Percentiles rank a stretch among this genome's conserved stretches.
Evolutionary conservation across 352 stramenopile species (phyloP).

Genomic region (Phytophthora vignae): DNA sequence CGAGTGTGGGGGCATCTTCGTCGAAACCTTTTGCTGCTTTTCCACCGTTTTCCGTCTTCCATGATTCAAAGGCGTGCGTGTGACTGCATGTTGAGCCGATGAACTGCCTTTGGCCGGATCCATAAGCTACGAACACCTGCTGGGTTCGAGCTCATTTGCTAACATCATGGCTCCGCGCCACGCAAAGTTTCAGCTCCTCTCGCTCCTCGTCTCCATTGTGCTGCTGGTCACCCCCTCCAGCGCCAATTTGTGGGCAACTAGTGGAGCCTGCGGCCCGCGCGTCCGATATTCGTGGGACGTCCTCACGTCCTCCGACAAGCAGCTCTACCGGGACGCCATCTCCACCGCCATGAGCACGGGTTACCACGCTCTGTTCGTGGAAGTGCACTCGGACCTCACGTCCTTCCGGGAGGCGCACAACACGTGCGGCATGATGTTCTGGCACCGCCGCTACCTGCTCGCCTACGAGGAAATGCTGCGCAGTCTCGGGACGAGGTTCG

Average conservation of each 20-base stretch:
- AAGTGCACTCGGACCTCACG: constrained; percentile 55
- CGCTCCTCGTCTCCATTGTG: constrained; percentile 27
- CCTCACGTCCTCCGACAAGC: constrained; percentile 56
- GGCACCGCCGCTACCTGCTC: constrained; percentile 23
- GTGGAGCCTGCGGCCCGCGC: constrained; percentile 49
- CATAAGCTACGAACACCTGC: not conserved
- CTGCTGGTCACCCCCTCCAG: constrained; percentile 17
- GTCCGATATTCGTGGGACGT: constrained; percentile 59
- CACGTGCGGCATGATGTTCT: constrained; percentile 69
- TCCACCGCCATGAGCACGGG: constrained; percentile 55
- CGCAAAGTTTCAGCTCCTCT: constrained; percentile 24
- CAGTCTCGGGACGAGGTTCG: constrained; percentile 61
- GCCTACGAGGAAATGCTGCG: constrained; percentile 81
- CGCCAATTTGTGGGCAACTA: constrained; percentile 30
- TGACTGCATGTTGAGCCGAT: constrained; percentile 22
- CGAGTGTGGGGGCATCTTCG: constrained; percentile 15
- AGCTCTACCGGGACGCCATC: constrained; percentile 74
- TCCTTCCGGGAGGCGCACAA: constrained; percentile 53
- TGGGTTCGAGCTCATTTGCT: constrained; percentile 27
- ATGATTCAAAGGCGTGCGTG: not conserved
- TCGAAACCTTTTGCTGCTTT: constrained; percentile 11
- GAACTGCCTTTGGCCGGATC: constrained; percentile 11
- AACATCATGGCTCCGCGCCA: constrained; percentile 34
- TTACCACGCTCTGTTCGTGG: constrained; percentile 64
- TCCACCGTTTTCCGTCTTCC: not conserved